Conservation (phyloP, 1,284 basidiomycete species). For the Heliocybe sulcata region DNA sequence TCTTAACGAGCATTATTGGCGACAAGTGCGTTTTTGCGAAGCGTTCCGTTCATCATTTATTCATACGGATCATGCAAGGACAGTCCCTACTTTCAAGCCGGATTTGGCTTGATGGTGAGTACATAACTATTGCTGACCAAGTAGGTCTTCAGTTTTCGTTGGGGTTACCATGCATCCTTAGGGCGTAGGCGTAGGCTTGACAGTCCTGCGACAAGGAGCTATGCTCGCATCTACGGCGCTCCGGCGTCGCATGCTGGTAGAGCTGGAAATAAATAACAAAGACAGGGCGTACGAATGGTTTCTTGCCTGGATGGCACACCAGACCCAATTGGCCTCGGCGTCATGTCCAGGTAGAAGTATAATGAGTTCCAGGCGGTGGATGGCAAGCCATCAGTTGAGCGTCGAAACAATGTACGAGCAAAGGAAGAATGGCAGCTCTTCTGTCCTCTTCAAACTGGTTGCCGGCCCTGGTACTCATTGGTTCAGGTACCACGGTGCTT, state of each 20-base stretch:
- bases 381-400: conserved; percentile 86
- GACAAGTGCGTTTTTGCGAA: conserved; percentile 40
- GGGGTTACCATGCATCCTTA: conserved; percentile 21
- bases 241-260: conserved; percentile 87
- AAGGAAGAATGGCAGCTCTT: conserved; percentile 82
- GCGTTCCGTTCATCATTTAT: conserved; percentile 2
- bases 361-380: conserved; percentile 35
- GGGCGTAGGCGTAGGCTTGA: conserved; percentile 83
- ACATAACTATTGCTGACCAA: neutral
- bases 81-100: conserved; percentile 94
- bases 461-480: conserved; percentile 96
- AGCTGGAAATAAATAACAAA: conserved; percentile 94
- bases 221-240: conserved; percentile 70
- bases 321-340: conserved; percentile 30
- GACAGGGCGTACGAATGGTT: conserved; percentile 97
- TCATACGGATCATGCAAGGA: conserved; percentile 20
- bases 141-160: conserved; percentile 4
- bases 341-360: conserved; percentile 19
- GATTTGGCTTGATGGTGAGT: conserved; percentile 90
- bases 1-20: conserved; percentile 18
- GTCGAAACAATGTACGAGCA: conserved; percentile 91
- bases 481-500: conserved; percentile 84
- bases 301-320: conserved; percentile 90
- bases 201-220: conserved; percentile 64
- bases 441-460: conserved; percentile 86